Evolutionary conservation across 371 early-diverging fungal species (phyloP).

Genomic region (Rhizopus microsporus): DNA sequence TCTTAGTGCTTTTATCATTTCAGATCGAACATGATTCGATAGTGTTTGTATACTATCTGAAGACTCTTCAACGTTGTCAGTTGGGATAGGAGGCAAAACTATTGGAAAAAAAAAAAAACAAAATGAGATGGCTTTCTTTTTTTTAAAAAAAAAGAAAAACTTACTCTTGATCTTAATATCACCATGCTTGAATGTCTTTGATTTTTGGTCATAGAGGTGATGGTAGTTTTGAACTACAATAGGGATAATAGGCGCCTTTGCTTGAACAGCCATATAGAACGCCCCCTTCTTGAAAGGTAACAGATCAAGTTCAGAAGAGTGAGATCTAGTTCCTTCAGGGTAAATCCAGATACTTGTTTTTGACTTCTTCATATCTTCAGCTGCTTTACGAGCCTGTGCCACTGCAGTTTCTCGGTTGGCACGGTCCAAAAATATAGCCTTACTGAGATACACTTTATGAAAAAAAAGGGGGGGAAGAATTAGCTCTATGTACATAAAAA

Average conservation of each 20-base stretch:
- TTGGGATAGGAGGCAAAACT: conserved; percentile 79
- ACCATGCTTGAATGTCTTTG: conserved; percentile 67
- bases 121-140: neutral
- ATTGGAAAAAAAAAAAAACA: neutral
- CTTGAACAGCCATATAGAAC: conserved; percentile 90
- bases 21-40: conserved; percentile 60
- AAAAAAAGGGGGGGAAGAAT: neutral
- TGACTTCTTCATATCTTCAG: conserved; percentile 70
- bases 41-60: conserved; percentile 74
- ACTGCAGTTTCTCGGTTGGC: conserved; percentile 79
- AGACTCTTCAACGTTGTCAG: conserved; percentile 59
- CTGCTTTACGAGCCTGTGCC: conserved; percentile 81
- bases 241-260: conserved; percentile 86
- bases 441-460: conserved; percentile 65
- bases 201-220: conserved; percentile 68
- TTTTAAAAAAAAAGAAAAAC: neutral
- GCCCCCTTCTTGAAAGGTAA: conserved; percentile 94
- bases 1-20: conserved; percentile 72
- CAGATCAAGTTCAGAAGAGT: conserved; percentile 64
- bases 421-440: conserved; percentile 88
- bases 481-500: neutral
- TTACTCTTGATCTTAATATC: conserved; percentile 72
- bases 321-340: conserved; percentile 93
- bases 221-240: conserved; percentile 82
- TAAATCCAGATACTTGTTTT: conserved; percentile 84